Percentiles rank a stretch among this genome's conserved stretches.
These are phyloP conservation scores for Blastocystis hominis DNA, from an alignment of 352 stramenopile genomes.

Conservation along the genomic window DNA sequence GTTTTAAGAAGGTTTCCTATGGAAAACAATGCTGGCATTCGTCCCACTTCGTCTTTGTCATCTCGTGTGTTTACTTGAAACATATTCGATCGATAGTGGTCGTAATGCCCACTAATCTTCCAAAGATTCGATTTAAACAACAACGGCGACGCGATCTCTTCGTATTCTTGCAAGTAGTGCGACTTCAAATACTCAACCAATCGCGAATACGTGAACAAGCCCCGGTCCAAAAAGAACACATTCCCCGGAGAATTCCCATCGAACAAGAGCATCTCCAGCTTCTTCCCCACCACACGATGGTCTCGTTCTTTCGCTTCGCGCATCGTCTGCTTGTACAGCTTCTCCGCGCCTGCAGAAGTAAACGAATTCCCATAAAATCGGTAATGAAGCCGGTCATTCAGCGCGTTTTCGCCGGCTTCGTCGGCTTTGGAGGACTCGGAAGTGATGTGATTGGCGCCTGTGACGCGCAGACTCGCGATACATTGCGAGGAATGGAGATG, in stretches of 20 bases:
- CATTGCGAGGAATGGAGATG: constrained; percentile 87
- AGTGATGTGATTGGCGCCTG: constrained; percentile 82
- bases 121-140: constrained; percentile 94
- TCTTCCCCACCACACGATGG: constrained; percentile 81
- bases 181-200: constrained; percentile 87
- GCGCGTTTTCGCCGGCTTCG: no score
- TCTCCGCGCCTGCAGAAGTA: constrained; percentile 87
- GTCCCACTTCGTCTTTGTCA: constrained; percentile 67
- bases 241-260: constrained; percentile 84
- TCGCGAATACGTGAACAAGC: constrained; percentile 90
- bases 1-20: constrained; percentile 69
- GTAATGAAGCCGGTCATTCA: constrained; percentile 68
- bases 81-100: constrained; percentile 97
- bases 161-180: constrained; percentile 74
- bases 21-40: not conserved
- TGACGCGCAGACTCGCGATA: constrained; percentile 86
- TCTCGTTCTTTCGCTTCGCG: constrained; percentile 85
- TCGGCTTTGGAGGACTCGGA: constrained; percentile 67
- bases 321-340: constrained; percentile 87
- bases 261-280: constrained; percentile 90
- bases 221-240: constrained; percentile 92
- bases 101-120: constrained; percentile 84
- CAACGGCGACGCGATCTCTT: constrained; percentile 92
- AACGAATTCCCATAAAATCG: constrained; percentile 93
- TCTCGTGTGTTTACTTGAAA: constrained; percentile 90